A percentile compares a stretch with the other conserved stretches of the same genome.
Conservation (phyloP, 495 filamentous ascomycete genomes). For the Xylaria grammica region DNA sequence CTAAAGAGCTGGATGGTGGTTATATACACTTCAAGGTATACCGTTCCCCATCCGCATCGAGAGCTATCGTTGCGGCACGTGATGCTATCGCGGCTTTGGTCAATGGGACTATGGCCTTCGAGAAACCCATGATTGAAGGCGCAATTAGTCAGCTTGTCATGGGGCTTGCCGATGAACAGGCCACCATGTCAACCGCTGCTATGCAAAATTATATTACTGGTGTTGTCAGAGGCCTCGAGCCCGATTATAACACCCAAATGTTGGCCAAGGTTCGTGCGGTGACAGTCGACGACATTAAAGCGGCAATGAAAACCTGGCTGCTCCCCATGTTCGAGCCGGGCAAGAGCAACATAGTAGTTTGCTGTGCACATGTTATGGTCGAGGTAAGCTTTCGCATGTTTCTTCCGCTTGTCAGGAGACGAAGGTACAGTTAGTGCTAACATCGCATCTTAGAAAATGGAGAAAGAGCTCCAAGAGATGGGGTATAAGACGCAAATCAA, state of each 20-base stretch:
- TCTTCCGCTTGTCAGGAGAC: not conserved
- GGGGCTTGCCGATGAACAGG: constrained; percentile 81
- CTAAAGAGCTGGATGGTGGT: constrained; percentile 75
- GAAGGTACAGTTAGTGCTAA: constrained; percentile 21
- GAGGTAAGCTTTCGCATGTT: constrained; percentile 63
- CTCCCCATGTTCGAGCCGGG: constrained; percentile 77
- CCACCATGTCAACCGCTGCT: constrained; percentile 79
- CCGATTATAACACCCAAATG: constrained; percentile 76
- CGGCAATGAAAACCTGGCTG: constrained; percentile 74
- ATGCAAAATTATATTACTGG: constrained; percentile 79
- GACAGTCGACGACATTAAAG: constrained; percentile 75
- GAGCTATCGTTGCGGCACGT: constrained; percentile 79
- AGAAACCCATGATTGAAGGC: constrained; percentile 83
- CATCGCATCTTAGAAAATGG: constrained; percentile 62
- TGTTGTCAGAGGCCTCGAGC: constrained; percentile 77
- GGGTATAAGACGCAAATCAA: constrained; percentile 81
- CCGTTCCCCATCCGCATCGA: constrained; percentile 86
- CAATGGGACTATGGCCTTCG: constrained; percentile 66
- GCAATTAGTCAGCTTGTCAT: constrained; percentile 88
- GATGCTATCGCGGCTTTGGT: constrained; percentile 64
- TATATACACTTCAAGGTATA: constrained; percentile 82
- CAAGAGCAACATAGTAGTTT: constrained; percentile 81
- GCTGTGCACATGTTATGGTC: constrained; percentile 83
- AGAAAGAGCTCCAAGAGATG: constrained; percentile 69
- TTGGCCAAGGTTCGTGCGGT: constrained; percentile 78